Evolutionary conservation across 2,329 filamentous ascomycete species (phyloP), one percentile per base, ranked within the genome.

Genomic region (Arthrobotrys sinensis): DNA sequence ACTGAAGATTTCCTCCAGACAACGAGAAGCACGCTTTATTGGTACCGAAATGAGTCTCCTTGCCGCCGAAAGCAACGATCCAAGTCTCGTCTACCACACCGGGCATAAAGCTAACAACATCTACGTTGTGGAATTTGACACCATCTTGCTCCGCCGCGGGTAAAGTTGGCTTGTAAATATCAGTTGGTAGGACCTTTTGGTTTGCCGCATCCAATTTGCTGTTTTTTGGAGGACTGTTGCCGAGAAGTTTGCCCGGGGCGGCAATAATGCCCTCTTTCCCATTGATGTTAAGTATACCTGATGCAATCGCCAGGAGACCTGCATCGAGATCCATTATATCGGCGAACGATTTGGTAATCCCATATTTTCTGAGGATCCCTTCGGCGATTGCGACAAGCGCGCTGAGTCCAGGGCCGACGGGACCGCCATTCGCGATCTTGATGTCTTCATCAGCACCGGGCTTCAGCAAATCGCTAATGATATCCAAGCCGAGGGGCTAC

Each of bases 91-190:
- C 65, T 14, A 69, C 65, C 19, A 69, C 38, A 4, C 65, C 65
- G 19, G 65, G 65, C 6, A 69, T 11, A 48, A 69, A 69, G 65
- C 38, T 60, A 19, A 69, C 50, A 36, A 69, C 65, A 10, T 60
- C 50, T 1, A 69, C 21, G 8, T 66, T 66, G 24, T 69, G 36
- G 65, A 69, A 69, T 43, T 69, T 60, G 16, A 69, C 12, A 69
- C 65, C 65, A 36, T 60, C 65, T 48, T 69, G 65, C 38, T 69
- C 65, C 16, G 10, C 1, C 10, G 50, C 65, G 3, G 65, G 65
- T 24, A 69, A 8, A 46, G 50, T 48, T 43, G 65, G 65, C n/a
- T 69, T 57, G 21, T 69, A 69, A 34, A 69, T 69, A 60, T 69
- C 65, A 4, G 65, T 69, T 7, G 65, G 50, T 14, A 69, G 38